A percentile compares a stretch with the other conserved stretches of the same genome.
phyloP scores from a whole-genome alignment of 306 rosid genomes.

The Medicago lupulina region DNA sequence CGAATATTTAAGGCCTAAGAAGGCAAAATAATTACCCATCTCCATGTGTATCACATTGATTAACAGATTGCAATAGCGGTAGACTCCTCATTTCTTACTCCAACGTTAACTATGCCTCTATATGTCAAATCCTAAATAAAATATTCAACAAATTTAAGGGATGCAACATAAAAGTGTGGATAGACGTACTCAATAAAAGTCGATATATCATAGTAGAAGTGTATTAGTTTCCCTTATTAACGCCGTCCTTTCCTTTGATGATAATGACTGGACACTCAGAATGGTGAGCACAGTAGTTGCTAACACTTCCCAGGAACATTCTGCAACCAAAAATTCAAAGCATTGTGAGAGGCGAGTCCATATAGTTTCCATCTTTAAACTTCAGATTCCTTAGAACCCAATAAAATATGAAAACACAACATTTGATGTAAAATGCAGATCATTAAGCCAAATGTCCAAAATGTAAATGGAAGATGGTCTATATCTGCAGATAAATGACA shows the following conservation, averaged over 20 bases:
- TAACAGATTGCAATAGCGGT: constrained; percentile 6
- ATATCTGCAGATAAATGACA: constrained; percentile 7
- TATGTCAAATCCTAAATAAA: background rate
- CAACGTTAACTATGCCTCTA: background rate
- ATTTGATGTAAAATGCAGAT: background rate
- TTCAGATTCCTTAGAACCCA: background rate
- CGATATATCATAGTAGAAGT: constrained; percentile 35
- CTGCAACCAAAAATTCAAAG: constrained; percentile 44
- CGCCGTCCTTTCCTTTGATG: constrained; percentile 59
- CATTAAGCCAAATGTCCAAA: constrained; percentile 23
- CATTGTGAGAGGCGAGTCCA: constrained; percentile 6
- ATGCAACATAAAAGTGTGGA: constrained; percentile 35
- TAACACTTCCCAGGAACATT: constrained; percentile 96
- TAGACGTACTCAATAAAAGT: constrained; percentile 28
- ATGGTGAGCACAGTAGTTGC: constrained; percentile 82
- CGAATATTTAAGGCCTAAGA: constrained; percentile 23
- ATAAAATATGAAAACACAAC: background rate
- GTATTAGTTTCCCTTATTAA: constrained; percentile 47
- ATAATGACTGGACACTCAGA: constrained; percentile 75
- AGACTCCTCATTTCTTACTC: constrained; percentile 14
- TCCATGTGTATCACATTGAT: constrained; percentile 9
- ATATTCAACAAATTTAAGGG: background rate
- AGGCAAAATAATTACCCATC: constrained; percentile 10
- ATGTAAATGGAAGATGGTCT: constrained; percentile 19
- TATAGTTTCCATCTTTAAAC: background rate